Base-by-base conservation (phyloP, 192 early-diverging fungal species). In the Allomyces javanicus region DNA sequence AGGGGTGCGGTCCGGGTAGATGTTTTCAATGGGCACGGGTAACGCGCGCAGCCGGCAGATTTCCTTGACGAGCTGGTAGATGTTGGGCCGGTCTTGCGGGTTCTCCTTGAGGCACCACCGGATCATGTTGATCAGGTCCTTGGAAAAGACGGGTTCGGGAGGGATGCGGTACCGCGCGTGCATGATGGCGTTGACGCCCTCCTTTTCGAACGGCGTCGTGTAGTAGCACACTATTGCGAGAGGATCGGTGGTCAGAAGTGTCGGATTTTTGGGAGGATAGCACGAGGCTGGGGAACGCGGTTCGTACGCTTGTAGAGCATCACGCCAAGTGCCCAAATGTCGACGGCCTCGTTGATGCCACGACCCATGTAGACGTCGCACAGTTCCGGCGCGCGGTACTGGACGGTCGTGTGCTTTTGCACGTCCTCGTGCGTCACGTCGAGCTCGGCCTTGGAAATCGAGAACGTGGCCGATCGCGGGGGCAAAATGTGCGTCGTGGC, bases 341-440 rank as follows among this genome's bases (percentile, higher is more conserved):
- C 81, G 26, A 69, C 85, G 71, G 95, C 93, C 69, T 94, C 92
- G 67, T 82, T 86, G 33, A 97, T 74, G 2, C 90, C 90, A 33
- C 75, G 72, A 45, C 81, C 85, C 76, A 87, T 79, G 72, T 94
- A 96, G 64, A 97, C 70, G 78, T 97, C 93, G 67, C 92, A 79
- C 84, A 97, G 86, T 72, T 97, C 95, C 4, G 95, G 95, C 2
- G 95, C 86, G 19, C 95, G 80, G 76, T 98, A 98, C 73, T 98
- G 92, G 24, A 94, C 72, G 23, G 95, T 98, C 1, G 95, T 98
- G 67, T 84, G 82, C 65, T 81, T 82, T 22, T 58, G 50, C 17
- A 58, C 21, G 50, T 58, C 50, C 50, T 58, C 50, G 17, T 58
- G 50, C 50, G 21, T 14, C 50, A n/a, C 50, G 6, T 58, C 50